Base-by-base conservation (phyloP, 805 yeast genomes). In the Kazachstania taianensis region DNA sequence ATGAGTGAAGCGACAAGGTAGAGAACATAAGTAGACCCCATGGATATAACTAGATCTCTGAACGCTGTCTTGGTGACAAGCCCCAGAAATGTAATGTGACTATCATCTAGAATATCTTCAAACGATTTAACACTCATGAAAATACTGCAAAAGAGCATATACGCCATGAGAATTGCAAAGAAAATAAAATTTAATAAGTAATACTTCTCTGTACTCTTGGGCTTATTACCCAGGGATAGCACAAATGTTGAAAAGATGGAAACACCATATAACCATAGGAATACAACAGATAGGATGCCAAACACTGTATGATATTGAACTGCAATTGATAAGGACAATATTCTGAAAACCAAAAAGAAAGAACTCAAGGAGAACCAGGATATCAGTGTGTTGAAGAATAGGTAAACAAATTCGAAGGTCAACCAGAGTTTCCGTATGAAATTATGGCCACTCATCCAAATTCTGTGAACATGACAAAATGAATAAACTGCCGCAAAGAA, bases 301-400 rank as follows among this genome's bases (percentile, higher is more conserved):
- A 95, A 96, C 5, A 84, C 81, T 1, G 70, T 69, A 41, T 79
- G 73, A 30, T 51, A 57, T 5, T 55, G 33, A 10, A 56, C 37
- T 64, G 77, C 92, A 42, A 89, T 67, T 36, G 87, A 79, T 20
- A 78, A 71, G 0, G 95, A 81, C 52, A 92, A 70, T 45, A 89
- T 84, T 51, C 94, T 68, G 65, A 89, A 89, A 36, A 89, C 95
- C 40, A 92, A 61, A 57, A 83, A 89, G 58, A 84, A 92, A 30
- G 89, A 83, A 26, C 92, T 94, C 39, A 89, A 61, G 1, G 95
- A 82, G 54, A 89, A 89, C 95, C 96, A 89, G 3, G 95, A 81
- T 31, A 87, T 81, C 36, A 85, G 49, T 36, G 89, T 69, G 28
- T 79, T 75, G 36, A 83, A 59, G 30, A 79, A 59, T 55, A 87